These are phyloP conservation scores for Ogataea henricii DNA, from an alignment of 805 yeast species.

Conservation along the genomic window DNA sequence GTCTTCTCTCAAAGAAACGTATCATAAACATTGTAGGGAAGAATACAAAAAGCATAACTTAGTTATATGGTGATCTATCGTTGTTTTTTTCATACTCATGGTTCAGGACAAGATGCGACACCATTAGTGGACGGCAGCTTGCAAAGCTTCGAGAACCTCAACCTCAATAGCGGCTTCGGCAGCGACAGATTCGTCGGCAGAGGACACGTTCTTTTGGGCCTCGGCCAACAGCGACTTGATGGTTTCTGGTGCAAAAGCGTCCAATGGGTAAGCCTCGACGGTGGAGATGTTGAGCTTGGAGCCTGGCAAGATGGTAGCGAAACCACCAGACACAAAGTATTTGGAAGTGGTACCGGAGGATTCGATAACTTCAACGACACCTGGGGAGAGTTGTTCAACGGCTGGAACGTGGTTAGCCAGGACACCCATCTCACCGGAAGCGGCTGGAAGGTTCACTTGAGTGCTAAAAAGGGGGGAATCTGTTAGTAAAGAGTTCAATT, in stretches of 20 bases:
- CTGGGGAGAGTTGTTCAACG: conserved; percentile 95
- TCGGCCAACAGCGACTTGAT: conserved; percentile 82
- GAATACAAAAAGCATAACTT: conserved; percentile 8
- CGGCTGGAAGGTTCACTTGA: conserved; percentile 95
- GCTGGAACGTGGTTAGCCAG: conserved; percentile 97
- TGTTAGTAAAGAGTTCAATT: conserved; percentile 4
- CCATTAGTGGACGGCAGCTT: conserved; percentile 53
- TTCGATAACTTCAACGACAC: conserved; percentile 89
- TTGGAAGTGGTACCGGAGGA: conserved; percentile 69
- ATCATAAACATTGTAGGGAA: conserved; percentile 10
- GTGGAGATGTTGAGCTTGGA: conserved; percentile 88
- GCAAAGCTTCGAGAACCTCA: conserved; percentile 94
- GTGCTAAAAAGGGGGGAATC: conserved; percentile 32
- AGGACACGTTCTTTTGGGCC: conserved; percentile 87
- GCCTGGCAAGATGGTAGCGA: conserved; percentile 94
- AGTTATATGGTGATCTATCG: conserved; percentile 4
- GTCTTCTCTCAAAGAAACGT: conserved; percentile 11
- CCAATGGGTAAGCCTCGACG: conserved; percentile 92
- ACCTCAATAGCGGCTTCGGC: conserved; percentile 95
- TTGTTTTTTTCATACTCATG: conserved; percentile 4
- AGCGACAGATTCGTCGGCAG: conserved; percentile 84
- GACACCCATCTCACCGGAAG: conserved; percentile 95
- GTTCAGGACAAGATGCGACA: background rate
- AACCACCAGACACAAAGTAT: conserved; percentile 93
- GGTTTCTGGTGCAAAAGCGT: conserved; percentile 77